These are phyloP conservation scores for Trypanosoma caninum DNA, from an alignment of 208 protist species.

Conservation along the genomic window DNA sequence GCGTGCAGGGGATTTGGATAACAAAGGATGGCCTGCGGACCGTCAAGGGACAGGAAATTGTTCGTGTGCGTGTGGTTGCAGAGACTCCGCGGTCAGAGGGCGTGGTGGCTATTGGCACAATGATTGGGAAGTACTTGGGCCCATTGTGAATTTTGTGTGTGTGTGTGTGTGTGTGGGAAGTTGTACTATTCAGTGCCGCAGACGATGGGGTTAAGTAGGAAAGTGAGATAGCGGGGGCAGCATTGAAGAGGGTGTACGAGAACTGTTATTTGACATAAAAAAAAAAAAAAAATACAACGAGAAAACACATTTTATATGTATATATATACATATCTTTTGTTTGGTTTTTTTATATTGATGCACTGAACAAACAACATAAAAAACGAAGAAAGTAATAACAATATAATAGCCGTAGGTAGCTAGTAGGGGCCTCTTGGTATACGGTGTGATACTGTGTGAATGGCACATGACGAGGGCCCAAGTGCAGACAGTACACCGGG, in stretches of 20 bases:
- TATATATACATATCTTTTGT: no score
- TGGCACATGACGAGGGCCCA: neutral
- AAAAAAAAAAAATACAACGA: no score
- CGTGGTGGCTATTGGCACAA: conserved; percentile 66
- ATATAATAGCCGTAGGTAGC: neutral
- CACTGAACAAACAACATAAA: no score
- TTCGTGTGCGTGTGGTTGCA: conserved; percentile 74
- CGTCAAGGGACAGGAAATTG: conserved; percentile 60
- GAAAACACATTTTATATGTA: no score
- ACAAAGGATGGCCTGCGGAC: conserved; percentile 55
- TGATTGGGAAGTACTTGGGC: conserved; percentile 60
- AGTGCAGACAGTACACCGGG: neutral
- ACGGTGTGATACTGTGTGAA: neutral
- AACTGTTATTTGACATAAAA: no score
- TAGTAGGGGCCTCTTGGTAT: neutral
- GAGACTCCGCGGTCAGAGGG: conserved; percentile 77
- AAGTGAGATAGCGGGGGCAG: no score
- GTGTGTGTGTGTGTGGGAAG: neutral
- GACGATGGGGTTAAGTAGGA: neutral
- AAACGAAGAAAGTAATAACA: neutral
- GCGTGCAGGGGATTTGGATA: conserved; percentile 50
- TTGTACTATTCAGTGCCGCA: neutral
- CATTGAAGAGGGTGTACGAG: no score
- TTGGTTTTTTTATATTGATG: no score
- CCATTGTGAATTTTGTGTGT: conserved; percentile 31